Evolutionary conservation across 1,139 yeast genomes (phyloP).

Genomic region (Lodderomyces parapsilosis): DNA sequence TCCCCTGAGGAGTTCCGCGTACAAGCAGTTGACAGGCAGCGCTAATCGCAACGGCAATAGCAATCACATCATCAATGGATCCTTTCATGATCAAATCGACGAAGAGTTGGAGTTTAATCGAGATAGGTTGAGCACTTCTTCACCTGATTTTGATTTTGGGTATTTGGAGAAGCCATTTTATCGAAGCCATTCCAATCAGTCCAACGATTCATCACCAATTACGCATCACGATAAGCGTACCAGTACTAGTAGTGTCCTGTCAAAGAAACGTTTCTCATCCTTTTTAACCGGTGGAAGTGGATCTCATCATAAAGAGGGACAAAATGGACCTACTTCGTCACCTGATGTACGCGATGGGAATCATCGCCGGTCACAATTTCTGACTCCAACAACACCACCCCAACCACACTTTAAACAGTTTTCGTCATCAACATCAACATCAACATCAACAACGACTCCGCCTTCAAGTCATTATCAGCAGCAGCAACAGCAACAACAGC

Average conservation of each 20-base stretch:
- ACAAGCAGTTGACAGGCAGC: background rate
- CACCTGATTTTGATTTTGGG: conserved; percentile 10
- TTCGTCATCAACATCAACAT: conserved; percentile 1
- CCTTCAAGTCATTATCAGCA: conserved; percentile 1
- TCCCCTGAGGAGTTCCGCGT: conserved; percentile 13
- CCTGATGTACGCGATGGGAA: background rate
- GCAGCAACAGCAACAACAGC: conserved; percentile 7
- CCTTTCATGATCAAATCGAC: conserved; percentile 22
- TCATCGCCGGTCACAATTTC: background rate
- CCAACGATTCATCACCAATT: conserved; percentile 13
- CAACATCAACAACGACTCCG: conserved; percentile 1
- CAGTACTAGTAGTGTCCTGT: conserved; percentile 16
- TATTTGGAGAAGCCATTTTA: conserved; percentile 16
- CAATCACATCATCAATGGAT: background rate
- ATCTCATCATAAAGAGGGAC: background rate
- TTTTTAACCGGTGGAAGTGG: conserved; percentile 17
- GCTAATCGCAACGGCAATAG: background rate
- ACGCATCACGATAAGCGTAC: conserved; percentile 5
- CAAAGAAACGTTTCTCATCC: conserved; percentile 28
- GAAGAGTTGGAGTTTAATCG: conserved; percentile 23
- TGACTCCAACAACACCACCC: conserved; percentile 9
- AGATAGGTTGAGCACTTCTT: background rate
- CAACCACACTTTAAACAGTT: conserved; percentile 4
- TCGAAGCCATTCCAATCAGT: conserved; percentile 22
- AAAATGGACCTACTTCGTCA: conserved; percentile 4